Conservation (phyloP, 768 basidiomycete genomes). For the Naganishia vaughanmartiniae region DNA sequence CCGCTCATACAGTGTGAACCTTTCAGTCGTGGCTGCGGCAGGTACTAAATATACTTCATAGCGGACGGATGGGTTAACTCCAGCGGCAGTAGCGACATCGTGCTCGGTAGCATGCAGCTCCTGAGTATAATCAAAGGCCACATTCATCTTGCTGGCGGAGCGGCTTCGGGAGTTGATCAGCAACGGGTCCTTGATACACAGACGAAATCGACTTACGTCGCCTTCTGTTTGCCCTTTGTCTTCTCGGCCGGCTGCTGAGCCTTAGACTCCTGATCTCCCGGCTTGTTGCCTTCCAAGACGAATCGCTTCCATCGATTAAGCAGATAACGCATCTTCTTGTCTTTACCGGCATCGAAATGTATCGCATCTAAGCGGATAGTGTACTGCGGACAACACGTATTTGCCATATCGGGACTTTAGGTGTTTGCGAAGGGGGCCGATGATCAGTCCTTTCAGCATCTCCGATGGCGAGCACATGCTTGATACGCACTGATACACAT, state of each 20-base stretch:
- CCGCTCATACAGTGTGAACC: constrained; percentile 69
- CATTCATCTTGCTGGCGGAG: constrained; percentile 41
- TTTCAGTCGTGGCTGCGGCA: constrained; percentile 73
- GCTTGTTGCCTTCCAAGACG: constrained; percentile 53
- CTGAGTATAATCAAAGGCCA: constrained; percentile 55
- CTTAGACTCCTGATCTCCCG: constrained; percentile 55
- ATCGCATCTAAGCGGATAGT: constrained; percentile 64
- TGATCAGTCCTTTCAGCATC: background rate
- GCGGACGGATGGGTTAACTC: constrained; percentile 54
- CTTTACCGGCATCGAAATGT: constrained; percentile 34
- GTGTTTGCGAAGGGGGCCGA: background rate
- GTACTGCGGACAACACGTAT: constrained; percentile 89
- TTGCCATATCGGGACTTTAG: constrained; percentile 70
- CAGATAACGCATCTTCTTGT: constrained; percentile 45
- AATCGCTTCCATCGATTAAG: constrained; percentile 45
- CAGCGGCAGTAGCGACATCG: background rate
- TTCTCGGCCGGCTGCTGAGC: constrained; percentile 29
- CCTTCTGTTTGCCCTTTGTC: constrained; percentile 34
- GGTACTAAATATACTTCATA: constrained; percentile 74
- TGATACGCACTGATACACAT: constrained; percentile 64
- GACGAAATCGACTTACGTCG: background rate
- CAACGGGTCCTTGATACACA: background rate
- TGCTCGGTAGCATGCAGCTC: constrained; percentile 63
- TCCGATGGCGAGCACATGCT: background rate
- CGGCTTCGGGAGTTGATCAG: background rate